Percentiles rank a stretch among this genome's conserved stretches.
Evolutionary conservation across 352 stramenopile species (phyloP).

Genomic region (Phytopythium sindhum): DNA sequence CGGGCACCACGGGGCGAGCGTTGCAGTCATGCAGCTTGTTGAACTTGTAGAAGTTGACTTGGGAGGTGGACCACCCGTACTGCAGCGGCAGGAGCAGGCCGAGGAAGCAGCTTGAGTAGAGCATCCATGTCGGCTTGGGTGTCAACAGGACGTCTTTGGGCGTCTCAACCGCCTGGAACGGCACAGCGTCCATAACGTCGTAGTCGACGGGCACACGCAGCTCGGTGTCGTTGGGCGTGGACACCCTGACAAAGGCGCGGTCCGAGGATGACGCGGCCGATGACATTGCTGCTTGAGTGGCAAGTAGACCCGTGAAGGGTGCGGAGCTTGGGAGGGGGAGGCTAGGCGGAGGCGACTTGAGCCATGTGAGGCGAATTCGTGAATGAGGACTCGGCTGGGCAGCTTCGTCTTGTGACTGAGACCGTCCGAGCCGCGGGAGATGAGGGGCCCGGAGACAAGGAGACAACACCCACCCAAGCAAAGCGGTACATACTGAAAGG

Average conservation of each 20-base stretch:
- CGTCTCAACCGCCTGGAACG: not conserved
- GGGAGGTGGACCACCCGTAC: constrained; percentile 40
- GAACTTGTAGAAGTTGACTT: constrained; percentile 44
- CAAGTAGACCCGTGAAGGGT: not conserved
- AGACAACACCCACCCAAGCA: not conserved
- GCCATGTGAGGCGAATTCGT: constrained; percentile 2
- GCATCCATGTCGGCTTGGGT: constrained; percentile 24
- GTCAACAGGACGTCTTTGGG: not conserved
- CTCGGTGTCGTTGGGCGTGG: not conserved
- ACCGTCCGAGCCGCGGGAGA: not conserved
- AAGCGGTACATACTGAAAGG: not conserved
- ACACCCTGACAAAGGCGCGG: not conserved
- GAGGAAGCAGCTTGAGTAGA: constrained; percentile 33
- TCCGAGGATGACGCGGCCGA: not conserved
- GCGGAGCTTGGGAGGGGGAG: not conserved
- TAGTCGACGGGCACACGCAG: not conserved
- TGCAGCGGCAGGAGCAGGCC: constrained; percentile 34
- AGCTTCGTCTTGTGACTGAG: not conserved
- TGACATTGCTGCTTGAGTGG: not conserved
- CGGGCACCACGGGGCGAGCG: constrained; percentile 18
- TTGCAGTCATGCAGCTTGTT: constrained; percentile 34
- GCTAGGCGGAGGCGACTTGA: constrained; percentile 2
- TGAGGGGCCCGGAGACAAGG: not conserved
- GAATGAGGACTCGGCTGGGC: not conserved
- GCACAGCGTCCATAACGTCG: not conserved